phyloP scores from a whole-genome alignment of 768 basidiomycete genomes.

The Gelatoporia subvermispora region DNA sequence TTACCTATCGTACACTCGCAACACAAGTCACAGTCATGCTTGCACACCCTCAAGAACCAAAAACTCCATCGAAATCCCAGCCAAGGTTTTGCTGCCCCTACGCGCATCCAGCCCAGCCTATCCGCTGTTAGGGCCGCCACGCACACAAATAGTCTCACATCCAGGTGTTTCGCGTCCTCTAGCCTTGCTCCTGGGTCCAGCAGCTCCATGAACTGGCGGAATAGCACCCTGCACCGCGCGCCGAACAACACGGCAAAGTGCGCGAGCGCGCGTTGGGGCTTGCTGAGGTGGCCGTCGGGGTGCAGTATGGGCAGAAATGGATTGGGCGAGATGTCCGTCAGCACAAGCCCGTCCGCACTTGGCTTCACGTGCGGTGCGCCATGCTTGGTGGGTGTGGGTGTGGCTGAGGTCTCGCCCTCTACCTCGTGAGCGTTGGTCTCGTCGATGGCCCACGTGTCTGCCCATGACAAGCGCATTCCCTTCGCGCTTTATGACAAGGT shows the following conservation, averaged over 20 bases:
- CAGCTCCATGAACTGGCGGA: conserved; percentile 16
- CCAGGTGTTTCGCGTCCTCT: conserved; percentile 45
- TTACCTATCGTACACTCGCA: too few relatives aligned
- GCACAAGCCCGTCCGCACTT: conserved; percentile 23
- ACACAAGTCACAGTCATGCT: too few relatives aligned
- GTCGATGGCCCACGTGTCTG: conserved; percentile 17
- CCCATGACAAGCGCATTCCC: conserved; percentile 14
- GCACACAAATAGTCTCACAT: conserved; percentile 62
- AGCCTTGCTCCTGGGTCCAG: conserved; percentile 21
- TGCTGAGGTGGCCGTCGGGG: conserved; percentile 54
- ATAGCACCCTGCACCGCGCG: conserved; percentile 28
- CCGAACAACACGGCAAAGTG: conserved; percentile 45
- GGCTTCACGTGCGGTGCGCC: conserved; percentile 18
- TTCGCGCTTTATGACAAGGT: conserved; percentile 4
- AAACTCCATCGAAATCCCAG: conserved; percentile 28
- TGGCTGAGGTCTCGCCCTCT: conserved; percentile 46
- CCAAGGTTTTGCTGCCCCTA: conserved; percentile 23
- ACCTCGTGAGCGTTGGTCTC: conserved; percentile 25
- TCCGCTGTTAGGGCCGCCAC: conserved; percentile 48
- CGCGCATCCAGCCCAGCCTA: conserved; percentile 35
- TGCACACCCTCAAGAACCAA: too few relatives aligned
- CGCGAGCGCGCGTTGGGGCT: conserved; percentile 45
- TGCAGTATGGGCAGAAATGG: conserved; percentile 61
- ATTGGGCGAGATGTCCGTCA: conserved; percentile 41
- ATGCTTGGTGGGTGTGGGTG: conserved; percentile 15